A percentile compares a stretch with the other conserved stretches of the same genome.
These are phyloP conservation scores for Isabelozyma heimii DNA, from an alignment of 805 yeast genomes.

Conservation along the genomic window DNA sequence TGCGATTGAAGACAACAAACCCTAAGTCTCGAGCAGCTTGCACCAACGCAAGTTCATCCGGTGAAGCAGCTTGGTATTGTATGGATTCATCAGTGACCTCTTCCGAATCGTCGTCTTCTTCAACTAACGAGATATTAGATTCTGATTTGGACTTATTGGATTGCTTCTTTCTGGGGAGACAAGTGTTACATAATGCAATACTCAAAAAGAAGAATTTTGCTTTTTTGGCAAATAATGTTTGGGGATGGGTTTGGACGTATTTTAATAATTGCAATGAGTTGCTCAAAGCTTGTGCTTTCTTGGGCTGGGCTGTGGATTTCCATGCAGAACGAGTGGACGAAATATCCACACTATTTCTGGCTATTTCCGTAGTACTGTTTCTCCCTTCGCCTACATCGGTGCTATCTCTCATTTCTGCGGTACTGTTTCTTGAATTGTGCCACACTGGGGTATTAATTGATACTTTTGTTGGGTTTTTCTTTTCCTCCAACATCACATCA, in stretches of 20 bases:
- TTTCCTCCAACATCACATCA: constrained; percentile 38
- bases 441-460: too few species aligned
- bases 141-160: constrained; percentile 8
- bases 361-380: constrained; percentile 30
- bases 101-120: constrained; percentile 8
- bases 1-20: constrained; percentile 71
- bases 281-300: constrained; percentile 38
- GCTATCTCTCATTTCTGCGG: background rate
- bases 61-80: constrained; percentile 90
- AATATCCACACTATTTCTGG: constrained; percentile 32
- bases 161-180: constrained; percentile 63
- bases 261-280: constrained; percentile 61
- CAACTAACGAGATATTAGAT: constrained; percentile 1
- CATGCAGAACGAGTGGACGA: constrained; percentile 30
- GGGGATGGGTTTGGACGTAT: constrained; percentile 71
- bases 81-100: constrained; percentile 43
- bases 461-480: background rate
- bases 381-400: constrained; percentile 2
- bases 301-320: constrained; percentile 50
- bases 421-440: background rate
- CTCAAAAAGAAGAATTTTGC: constrained; percentile 79
- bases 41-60: constrained; percentile 92
- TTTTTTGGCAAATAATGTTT: constrained; percentile 62
- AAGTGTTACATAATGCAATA: constrained; percentile 85
- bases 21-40: constrained; percentile 96